A percentile compares a stretch with the other conserved stretches of the same genome.
Evolutionary conservation across 345 rosid genomes (phyloP).

Genomic region (Hevea brasiliensis): DNA sequence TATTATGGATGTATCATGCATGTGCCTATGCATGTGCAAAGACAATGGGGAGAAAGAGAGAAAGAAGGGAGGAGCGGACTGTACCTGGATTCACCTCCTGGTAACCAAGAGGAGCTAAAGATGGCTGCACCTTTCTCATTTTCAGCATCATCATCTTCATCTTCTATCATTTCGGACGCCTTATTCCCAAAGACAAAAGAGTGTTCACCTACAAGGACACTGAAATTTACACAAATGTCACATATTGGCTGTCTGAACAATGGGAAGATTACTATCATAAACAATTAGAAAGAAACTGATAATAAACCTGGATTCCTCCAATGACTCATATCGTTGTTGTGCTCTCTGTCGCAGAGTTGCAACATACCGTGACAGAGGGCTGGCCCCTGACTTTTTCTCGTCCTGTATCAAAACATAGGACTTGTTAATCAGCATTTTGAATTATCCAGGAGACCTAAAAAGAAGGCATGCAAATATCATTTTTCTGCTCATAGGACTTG

Average conservation of each 20-base stretch:
- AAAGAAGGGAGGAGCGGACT: slow-evolving; percentile 12
- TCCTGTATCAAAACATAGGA: slow-evolving; percentile 39
- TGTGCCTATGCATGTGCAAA: background rate
- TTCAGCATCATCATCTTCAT: slow-evolving; percentile 45
- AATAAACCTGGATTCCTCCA: slow-evolving; percentile 80
- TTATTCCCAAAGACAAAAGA: slow-evolving; percentile 56
- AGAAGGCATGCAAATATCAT: background rate
- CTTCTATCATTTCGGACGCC: slow-evolving; percentile 55
- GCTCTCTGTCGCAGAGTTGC: slow-evolving; percentile 56
- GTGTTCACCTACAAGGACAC: slow-evolving; percentile 81
- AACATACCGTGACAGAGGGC: slow-evolving; percentile 70
- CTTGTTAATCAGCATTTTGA: background rate
- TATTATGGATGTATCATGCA: background rate
- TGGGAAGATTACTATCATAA: background rate
- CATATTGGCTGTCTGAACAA: background rate
- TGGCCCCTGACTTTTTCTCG: slow-evolving; percentile 58
- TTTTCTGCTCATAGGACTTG: background rate
- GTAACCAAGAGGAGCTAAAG: slow-evolving; percentile 88
- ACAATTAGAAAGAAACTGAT: slow-evolving; percentile 3
- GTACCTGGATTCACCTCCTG: slow-evolving; percentile 62
- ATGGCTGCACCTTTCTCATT: slow-evolving; percentile 53
- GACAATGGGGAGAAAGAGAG: slow-evolving; percentile 1
- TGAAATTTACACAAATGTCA: slow-evolving; percentile 33
- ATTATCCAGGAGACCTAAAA: background rate
- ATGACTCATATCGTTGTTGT: slow-evolving; percentile 58